phyloP scores from a whole-genome alignment of 2,329 filamentous ascomycete genomes.

The Apiospora malaysiana region DNA sequence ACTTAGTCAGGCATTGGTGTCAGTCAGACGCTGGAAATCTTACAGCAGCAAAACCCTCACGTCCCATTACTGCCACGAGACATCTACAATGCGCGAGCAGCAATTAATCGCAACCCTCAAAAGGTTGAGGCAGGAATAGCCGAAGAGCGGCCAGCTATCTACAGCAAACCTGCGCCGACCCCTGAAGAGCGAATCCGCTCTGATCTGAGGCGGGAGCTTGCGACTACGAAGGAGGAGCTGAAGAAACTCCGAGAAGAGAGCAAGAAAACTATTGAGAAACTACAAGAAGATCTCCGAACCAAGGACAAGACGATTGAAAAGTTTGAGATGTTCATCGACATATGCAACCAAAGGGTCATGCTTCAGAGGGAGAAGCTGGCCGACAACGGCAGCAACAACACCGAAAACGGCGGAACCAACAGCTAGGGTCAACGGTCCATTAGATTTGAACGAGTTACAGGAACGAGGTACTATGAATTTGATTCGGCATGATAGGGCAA shows the following conservation, averaged over 20 bases:
- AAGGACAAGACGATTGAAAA: conserved; percentile 67
- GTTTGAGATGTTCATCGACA: conserved; percentile 74
- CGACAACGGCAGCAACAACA: conserved; percentile 38
- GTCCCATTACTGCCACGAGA: conserved; percentile 68
- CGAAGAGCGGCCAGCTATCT: conserved; percentile 67
- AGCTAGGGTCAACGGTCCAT: conserved; percentile 26
- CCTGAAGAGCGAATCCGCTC: conserved; percentile 68
- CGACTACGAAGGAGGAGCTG: conserved; percentile 62
- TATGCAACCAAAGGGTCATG: conserved; percentile 71
- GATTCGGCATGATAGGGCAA: background rate
- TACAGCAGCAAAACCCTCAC: conserved; percentile 68
- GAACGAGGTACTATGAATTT: conserved; percentile 7
- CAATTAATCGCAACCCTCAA: conserved; percentile 68
- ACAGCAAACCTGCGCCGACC: conserved; percentile 68
- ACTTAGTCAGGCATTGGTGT: conserved; percentile 63
- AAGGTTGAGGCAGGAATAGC: conserved; percentile 66
- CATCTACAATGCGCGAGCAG: conserved; percentile 71
- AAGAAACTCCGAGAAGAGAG: conserved; percentile 61
- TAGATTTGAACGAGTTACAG: conserved; percentile 12
- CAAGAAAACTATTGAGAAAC: conserved; percentile 61
- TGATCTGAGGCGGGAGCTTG: conserved; percentile 65
- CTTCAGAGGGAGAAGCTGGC: conserved; percentile 62
- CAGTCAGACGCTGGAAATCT: conserved; percentile 68
- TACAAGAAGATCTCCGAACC: conserved; percentile 65
- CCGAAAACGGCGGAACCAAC: conserved; percentile 32